Conservation (phyloP, 176 grass and related monocot genomes). For the Tillandsia fasciculata region DNA sequence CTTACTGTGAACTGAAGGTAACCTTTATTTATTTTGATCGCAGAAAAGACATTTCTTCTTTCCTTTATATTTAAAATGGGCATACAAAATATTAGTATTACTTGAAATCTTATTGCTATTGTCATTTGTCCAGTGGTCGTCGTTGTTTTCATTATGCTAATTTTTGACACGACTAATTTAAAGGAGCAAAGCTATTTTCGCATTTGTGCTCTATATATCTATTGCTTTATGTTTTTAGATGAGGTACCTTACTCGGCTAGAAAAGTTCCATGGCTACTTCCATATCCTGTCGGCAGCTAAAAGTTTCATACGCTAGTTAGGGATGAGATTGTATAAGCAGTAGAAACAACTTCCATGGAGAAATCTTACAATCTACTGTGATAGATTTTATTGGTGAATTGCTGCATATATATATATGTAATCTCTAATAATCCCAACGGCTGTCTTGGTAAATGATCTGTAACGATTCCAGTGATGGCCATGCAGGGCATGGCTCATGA, state of each 20-base stretch:
- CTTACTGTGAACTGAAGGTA: slow-evolving; percentile 70
- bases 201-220: too few species aligned
- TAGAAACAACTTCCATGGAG: too few species aligned
- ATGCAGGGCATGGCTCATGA: slow-evolving; percentile 44
- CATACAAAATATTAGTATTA: slow-evolving; percentile 1
- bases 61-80: neutral
- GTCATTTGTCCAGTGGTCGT: neutral
- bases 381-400: too few species aligned
- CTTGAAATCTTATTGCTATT: neutral
- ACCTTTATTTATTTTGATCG: slow-evolving; percentile 6
- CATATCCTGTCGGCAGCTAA: too few species aligned
- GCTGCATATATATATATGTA: neutral
- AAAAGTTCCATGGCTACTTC: too few species aligned
- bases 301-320: too few species aligned
- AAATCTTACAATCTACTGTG: neutral
- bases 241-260: too few species aligned
- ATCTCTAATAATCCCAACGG: neutral
- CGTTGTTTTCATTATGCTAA: neutral
- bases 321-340: too few species aligned
- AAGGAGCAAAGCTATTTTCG: neutral
- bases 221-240: too few species aligned
- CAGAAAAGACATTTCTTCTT: neutral
- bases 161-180: neutral
- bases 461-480: neutral
- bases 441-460: neutral